Base-by-base conservation (phyloP, 768 basidiomycete species). In the Russula abietina region DNA sequence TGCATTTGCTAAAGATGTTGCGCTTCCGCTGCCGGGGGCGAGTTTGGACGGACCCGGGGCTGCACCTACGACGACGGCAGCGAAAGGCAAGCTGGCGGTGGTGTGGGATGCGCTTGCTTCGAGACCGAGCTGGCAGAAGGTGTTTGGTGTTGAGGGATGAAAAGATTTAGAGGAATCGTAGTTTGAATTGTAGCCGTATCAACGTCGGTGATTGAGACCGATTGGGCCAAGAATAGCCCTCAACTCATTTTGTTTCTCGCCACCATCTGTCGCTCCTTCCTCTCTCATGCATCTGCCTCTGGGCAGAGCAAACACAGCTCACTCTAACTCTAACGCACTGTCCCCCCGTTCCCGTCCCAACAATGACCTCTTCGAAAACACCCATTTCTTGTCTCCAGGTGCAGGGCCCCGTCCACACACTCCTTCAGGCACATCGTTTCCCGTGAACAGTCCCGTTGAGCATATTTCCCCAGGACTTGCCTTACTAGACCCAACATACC, bases 41-140 rank as follows among this genome's bases (percentile, higher is more conserved):
- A 50, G 61, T 26, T 55, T 41, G 26, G 62, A 70, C 17, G 55
- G 56, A 22, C 28, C 49, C 16, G 52, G 39, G 22, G 4, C 52
- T 2, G 48, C 45, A 19, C 28, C 46, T 7, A 28, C 55, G 4
- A 38, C 38, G 32, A 50, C 39, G 36, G 50, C 30, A 68, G 71
- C 11, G 69, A 73, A 53, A 68, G 68, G 57, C 57, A 74, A 56
- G 72, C 59, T 93, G n/a, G 80, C 75, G 1, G 78, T 76, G 36
- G 90, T 90, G 71, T 94, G 91, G 89, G 83, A 87, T 65, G 78
- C 76, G 3, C 76, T 89, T 71, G 79, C 79, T 68, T 78, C 80
- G 68, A 73, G 90, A 64, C 72, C 75, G n/a, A 90, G 89, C 74
- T 91, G 88, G 84, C 81, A 84, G 74, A 81, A 79, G 67, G 81